Conservation (phyloP, 495 filamentous ascomycete species). For the Penicillium psychrofluorescens region DNA sequence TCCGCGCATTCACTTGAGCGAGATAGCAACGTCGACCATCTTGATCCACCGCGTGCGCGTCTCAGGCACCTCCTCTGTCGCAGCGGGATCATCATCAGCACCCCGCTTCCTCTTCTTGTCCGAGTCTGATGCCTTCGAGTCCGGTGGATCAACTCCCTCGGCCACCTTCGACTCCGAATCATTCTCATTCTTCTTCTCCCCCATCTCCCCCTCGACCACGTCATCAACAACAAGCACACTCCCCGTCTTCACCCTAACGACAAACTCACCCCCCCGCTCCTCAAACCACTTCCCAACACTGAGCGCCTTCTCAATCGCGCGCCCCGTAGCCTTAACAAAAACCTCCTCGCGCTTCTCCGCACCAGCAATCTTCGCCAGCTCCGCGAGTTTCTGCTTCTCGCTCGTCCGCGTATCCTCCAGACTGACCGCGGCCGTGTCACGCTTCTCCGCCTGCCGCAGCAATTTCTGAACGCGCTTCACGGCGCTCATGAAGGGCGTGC, state of each 20-base stretch:
- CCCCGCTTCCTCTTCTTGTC: conserved; percentile 36
- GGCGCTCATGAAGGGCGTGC: conserved; percentile 71
- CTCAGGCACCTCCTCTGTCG: conserved; percentile 47
- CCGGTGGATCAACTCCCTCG: not conserved
- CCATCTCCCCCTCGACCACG: conserved; percentile 38
- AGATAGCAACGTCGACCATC: conserved; percentile 58
- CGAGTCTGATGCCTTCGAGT: conserved; percentile 11
- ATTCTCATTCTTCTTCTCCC: conserved; percentile 9
- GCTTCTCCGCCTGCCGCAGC: conserved; percentile 56
- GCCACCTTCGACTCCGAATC: not conserved
- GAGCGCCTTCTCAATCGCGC: conserved; percentile 67
- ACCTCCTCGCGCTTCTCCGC: conserved; percentile 50
- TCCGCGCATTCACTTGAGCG: conserved; percentile 36
- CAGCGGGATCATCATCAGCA: conserved; percentile 18
- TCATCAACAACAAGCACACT: conserved; percentile 67
- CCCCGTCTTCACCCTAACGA: conserved; percentile 53
- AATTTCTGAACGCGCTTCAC: conserved; percentile 73
- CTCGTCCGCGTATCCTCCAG: conserved; percentile 33
- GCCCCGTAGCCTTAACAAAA: conserved; percentile 68
- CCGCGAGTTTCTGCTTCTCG: conserved; percentile 27
- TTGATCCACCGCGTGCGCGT: conserved; percentile 58
- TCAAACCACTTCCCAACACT: conserved; percentile 57
- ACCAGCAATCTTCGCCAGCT: conserved; percentile 25
- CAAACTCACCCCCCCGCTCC: conserved; percentile 45
- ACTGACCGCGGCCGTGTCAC: conserved; percentile 38